A percentile compares a stretch with the other conserved stretches of the same genome.
phyloP scores from a whole-genome alignment of 306 rosid genomes.

The Vigna hirtella region DNA sequence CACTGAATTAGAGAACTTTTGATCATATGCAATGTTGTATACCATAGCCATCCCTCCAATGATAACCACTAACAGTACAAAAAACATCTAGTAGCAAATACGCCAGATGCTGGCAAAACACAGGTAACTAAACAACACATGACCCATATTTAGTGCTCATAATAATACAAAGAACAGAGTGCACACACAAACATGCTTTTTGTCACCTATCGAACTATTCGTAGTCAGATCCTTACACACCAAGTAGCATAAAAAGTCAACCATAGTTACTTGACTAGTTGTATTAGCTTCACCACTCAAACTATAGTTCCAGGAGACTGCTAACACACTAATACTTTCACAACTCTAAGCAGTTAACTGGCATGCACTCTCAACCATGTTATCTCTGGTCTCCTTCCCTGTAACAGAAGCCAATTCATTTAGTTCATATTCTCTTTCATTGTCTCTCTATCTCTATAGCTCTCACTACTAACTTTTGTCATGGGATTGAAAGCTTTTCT shows the following conservation, averaged over 20 bases:
- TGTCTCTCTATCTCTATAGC: background rate
- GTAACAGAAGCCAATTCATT: background rate
- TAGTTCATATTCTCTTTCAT: background rate
- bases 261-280: background rate
- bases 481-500: background rate
- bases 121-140: background rate
- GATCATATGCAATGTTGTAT: background rate
- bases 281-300: background rate
- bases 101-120: slow-evolving; percentile 2
- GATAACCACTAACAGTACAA: background rate
- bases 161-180: slow-evolving; percentile 1
- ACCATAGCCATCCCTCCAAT: slow-evolving; percentile 12
- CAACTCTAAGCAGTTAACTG: background rate
- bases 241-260: background rate
- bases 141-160: background rate
- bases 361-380: slow-evolving; percentile 12
- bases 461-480: background rate
- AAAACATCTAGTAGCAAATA: background rate
- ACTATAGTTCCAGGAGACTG: background rate
- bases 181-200: background rate
- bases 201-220: background rate
- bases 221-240: background rate
- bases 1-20: background rate
- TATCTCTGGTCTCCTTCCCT: background rate
- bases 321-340: slow-evolving; percentile 2